A percentile compares a stretch with the other conserved stretches of the same genome.
These are phyloP conservation scores for Circinella minor DNA, from an alignment of 371 early-diverging fungal genomes.

Conservation along the genomic window DNA sequence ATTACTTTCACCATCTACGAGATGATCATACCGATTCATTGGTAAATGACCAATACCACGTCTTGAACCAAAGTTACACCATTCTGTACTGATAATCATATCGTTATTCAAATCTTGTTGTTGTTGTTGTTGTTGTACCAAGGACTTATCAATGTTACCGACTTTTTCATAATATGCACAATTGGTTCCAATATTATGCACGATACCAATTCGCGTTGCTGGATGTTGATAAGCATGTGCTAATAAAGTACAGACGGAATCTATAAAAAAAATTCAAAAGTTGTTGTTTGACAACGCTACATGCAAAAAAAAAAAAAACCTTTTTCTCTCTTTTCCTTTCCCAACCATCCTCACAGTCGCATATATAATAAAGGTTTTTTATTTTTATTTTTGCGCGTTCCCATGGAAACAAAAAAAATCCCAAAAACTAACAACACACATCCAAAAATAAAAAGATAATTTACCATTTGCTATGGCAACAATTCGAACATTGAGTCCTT, in stretches of 20 bases:
- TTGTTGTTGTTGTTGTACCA: constrained; percentile 19
- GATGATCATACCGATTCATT: constrained; percentile 77
- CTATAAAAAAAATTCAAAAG: constrained; percentile 31
- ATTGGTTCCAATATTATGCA: constrained; percentile 95
- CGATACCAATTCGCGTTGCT: constrained; percentile 87
- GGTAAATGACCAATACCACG: constrained; percentile 77
- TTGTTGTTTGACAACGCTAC: neutral
- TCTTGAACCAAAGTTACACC: constrained; percentile 75
- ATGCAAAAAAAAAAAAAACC: neutral
- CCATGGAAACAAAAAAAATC: too few relatives aligned
- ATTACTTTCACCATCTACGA: constrained; percentile 73
- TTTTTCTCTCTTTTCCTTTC: neutral
- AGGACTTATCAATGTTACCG: constrained; percentile 36
- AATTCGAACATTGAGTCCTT: constrained; percentile 47
- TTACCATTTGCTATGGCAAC: constrained; percentile 58
- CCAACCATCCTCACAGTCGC: too few relatives aligned
- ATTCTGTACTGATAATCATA: constrained; percentile 91
- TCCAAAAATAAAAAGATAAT: neutral
- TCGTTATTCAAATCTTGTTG: constrained; percentile 41
- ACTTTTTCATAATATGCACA: constrained; percentile 79
- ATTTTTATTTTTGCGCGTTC: neutral
- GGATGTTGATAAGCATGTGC: constrained; percentile 88
- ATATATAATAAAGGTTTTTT: too few relatives aligned
- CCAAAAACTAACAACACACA: neutral
- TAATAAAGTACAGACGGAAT: constrained; percentile 91